Evolutionary conservation across 352 stramenopile genomes (phyloP), one percentile per base, ranked within the genome.

Genomic region (Thraustochytrium sp.): DNA sequence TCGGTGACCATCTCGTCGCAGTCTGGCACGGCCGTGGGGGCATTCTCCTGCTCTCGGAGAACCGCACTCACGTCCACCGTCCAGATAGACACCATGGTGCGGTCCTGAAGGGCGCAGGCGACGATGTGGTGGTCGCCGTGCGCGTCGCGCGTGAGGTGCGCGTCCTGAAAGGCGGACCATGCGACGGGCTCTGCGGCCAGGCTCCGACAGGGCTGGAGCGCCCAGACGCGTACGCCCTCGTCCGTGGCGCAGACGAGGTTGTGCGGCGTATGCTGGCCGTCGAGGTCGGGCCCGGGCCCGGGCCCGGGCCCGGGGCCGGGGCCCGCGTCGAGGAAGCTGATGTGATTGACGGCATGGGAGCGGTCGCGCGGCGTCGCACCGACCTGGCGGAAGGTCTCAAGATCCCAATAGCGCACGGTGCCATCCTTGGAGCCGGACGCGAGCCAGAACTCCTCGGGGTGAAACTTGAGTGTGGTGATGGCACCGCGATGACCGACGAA

Each of bases 371-470:
- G 68, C 34, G 68, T 80, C n/a, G 37, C 8, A 31, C 74, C 74
- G 13, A 83, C 55, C 63, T 68, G 54, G 1, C 53, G 51, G 54
- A 83, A 83, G n/a, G 74, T 86, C 40, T 89, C 86, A n/a, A 89
- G 76, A 68, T 89, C 86, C 55, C 86, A 89, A 4, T 89, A 72
- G 23, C 87, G 87, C 16, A 89, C 83, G 36, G 85, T 86, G 13
- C 85, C 46, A 36, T 89, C 84, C 31, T 65, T 82, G 4, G 86
- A 86, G 2, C 82, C 64, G 2, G 59, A 85, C 34, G 85, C 86
- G 16, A 89, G 76, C 18, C 86, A 73, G 44, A 89, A 88, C 59
- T 89, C 87, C 34, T 87, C 76, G 16, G 87, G 87, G 55, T 89
- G 88, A 59, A 89, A 89, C 16, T 62, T 44, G 36, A 85, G 74